Evolutionary conservation across 176 grass and related monocot genomes (phyloP).

Genomic region (Alopecurus myosuroides): DNA sequence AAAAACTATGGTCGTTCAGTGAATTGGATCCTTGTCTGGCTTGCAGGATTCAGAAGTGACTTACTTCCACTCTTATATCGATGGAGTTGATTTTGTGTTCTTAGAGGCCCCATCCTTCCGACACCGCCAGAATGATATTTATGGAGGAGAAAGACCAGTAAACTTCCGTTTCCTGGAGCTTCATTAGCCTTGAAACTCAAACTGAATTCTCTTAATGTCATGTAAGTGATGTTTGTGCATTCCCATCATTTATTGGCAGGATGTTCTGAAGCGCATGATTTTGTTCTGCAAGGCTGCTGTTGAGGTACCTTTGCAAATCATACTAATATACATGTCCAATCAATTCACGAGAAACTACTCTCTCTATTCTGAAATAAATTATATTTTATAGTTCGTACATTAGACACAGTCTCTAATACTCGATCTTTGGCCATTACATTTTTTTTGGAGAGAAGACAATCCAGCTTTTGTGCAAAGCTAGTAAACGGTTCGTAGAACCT

Average conservation of each 20-base stretch:
- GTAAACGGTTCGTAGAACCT: neutral
- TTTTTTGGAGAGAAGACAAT: neutral
- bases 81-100: slow-evolving; percentile 97
- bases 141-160: slow-evolving; percentile 74
- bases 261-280: slow-evolving; percentile 84
- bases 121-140: slow-evolving; percentile 70
- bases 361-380: neutral
- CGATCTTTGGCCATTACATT: neutral
- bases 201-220: neutral
- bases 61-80: slow-evolving; percentile 78
- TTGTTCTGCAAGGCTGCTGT: slow-evolving; percentile 93
- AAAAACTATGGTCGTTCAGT: neutral
- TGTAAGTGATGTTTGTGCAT: neutral
- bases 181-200: neutral
- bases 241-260: slow-evolving; percentile 44
- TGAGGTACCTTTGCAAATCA: slow-evolving; percentile 50
- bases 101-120: slow-evolving; percentile 62
- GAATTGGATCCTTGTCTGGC: neutral
- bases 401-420: neutral
- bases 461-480: neutral
- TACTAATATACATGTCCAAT: neutral
- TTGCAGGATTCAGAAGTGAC: slow-evolving; percentile 85
- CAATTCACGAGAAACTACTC: neutral
- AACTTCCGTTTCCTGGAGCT: neutral
- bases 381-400: neutral